Base-by-base conservation (phyloP, 148 eudicot genomes). In the Vaccinium macrocarpon region DNA sequence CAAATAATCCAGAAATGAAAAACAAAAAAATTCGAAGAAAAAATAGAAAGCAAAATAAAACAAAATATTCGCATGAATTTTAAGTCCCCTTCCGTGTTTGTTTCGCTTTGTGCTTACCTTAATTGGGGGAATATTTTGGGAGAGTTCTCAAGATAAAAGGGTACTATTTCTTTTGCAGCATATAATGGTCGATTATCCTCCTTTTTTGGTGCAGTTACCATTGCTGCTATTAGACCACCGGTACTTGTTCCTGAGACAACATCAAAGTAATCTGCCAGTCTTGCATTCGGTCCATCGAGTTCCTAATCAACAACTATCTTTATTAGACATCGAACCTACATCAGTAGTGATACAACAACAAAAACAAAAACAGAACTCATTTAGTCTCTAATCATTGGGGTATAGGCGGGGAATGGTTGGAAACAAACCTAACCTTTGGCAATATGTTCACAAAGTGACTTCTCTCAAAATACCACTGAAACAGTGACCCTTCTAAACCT, bases 191-290 rank as follows among this genome's bases (percentile, higher is more conserved):
- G 85, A 2, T 86, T 83, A 0, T 86, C 55, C 1, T 82, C 55
- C 2, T 80, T 76, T 6, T 90, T 78, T 4, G 95, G 93, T n/a
- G 91, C 82, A 2, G 92, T 81, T 66, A 92, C 18, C 95, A 92
- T 91, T n/a, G 92, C 80, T 2, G 95, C 80, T 74, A 92, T 84
- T 8, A 92, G 86, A 79, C 95, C 92, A 0, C 95, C 93, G 0
- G 92, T 90, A 82, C 95, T 92, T 11, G 95, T 92, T 72, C 95
- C 95, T 0, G 95, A 78, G 23, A 92, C 90, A 29, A 91, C 92
- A 52, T 92, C 95, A 51, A 91, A 92, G 80, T 92, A 92, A 80
- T 92, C 93, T 1, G 87, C 92, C 35, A 91, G 84, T 32, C 93
- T 84, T 25, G 86, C 95, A 18, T 89, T 86, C 57, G 79, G 52